Conservation (phyloP, 1,284 basidiomycete species). For the Fomitiporia mediterranea region DNA sequence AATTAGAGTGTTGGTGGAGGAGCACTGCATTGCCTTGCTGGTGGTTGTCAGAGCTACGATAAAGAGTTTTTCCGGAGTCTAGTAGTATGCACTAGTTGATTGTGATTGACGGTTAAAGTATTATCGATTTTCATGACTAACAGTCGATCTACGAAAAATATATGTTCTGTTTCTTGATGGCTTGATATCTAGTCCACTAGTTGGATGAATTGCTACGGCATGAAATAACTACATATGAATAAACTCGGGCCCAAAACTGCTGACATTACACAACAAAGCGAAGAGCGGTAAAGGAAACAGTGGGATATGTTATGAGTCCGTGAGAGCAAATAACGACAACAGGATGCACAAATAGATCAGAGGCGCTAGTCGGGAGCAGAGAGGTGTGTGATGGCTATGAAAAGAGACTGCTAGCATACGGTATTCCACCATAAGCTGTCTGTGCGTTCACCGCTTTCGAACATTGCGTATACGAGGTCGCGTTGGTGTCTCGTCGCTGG, state of each 20-base stretch:
- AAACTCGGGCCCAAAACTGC: slow-evolving; percentile 12
- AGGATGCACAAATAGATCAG: slow-evolving; percentile 4
- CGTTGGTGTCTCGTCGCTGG: slow-evolving; percentile 19
- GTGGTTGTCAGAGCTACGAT: no score
- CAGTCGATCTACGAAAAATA: not conserved
- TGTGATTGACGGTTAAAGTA: no score
- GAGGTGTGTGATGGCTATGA: not conserved
- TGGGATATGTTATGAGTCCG: not conserved
- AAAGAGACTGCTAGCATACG: not conserved
- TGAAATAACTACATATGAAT: slow-evolving; percentile 19
- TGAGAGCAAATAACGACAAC: slow-evolving; percentile 9
- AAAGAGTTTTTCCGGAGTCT: no score
- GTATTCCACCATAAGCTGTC: not conserved
- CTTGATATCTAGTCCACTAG: not conserved
- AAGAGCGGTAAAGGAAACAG: not conserved
- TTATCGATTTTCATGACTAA: no score
- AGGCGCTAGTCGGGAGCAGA: not conserved
- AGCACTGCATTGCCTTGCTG: no score
- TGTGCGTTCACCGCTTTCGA: slow-evolving; percentile 10
- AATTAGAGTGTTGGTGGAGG: no score
- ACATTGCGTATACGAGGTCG: slow-evolving; percentile 16
- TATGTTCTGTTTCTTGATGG: not conserved
- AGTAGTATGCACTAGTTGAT: no score
- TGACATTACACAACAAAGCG: not conserved
- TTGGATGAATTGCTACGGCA: not conserved